A percentile compares a stretch with the other conserved stretches of the same genome.
phyloP scores from a whole-genome alignment of 2,329 filamentous ascomycete species.

The Calycina marina region DNA sequence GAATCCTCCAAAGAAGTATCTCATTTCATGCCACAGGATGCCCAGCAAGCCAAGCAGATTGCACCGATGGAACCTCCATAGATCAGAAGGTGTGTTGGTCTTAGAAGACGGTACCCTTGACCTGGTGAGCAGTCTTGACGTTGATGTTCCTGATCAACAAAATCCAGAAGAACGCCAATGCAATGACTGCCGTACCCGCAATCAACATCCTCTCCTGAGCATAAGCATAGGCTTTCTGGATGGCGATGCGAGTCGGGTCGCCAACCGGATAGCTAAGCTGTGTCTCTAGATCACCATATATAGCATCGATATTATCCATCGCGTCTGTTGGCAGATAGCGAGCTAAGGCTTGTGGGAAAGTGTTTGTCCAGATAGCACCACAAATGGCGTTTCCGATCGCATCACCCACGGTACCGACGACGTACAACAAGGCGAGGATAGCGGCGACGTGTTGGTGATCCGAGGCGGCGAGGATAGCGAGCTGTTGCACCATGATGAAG shows the following conservation, averaged over 20 bases:
- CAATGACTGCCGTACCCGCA: slow-evolving; percentile 31
- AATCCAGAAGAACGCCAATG: slow-evolving; percentile 26
- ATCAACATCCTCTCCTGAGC: slow-evolving; percentile 36
- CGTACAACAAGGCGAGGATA: slow-evolving; percentile 36
- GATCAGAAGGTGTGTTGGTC: no score
- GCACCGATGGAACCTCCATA: no score
- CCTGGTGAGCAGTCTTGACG: slow-evolving; percentile 29
- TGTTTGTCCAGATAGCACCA: slow-evolving; percentile 48
- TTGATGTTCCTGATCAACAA: slow-evolving; percentile 32
- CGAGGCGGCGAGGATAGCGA: slow-evolving; percentile 42
- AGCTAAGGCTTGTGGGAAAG: slow-evolving; percentile 37
- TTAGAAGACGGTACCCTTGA: slow-evolving; percentile 25
- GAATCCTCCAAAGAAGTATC: no score
- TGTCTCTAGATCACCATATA: slow-evolving; percentile 37
- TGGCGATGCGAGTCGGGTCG: slow-evolving; percentile 29
- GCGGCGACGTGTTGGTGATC: slow-evolving; percentile 46
- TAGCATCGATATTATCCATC: slow-evolving; percentile 26
- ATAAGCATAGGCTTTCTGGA: slow-evolving; percentile 42
- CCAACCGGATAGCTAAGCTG: slow-evolving; percentile 37
- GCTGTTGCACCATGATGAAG: slow-evolving; percentile 41
- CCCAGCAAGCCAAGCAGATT: no score
- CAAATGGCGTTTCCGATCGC: slow-evolving; percentile 46
- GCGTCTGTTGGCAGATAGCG: slow-evolving; percentile 32
- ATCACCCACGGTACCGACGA: slow-evolving; percentile 40
- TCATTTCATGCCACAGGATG: no score